Evolutionary conservation across 75 land plant species (phyloP).

Genomic region (Isoetes taiwanensis): DNA sequence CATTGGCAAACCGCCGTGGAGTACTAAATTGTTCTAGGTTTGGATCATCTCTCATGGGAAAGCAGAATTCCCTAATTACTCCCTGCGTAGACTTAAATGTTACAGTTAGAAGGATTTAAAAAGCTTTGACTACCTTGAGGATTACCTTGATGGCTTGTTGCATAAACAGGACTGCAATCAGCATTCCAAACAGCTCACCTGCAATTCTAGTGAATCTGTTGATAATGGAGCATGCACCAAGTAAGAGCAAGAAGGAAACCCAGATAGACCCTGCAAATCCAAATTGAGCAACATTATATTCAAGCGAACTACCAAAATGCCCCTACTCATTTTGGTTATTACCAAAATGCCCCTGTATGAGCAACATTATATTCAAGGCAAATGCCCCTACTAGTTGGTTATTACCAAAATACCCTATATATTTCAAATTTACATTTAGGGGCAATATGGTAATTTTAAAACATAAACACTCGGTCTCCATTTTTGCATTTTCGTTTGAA

Average conservation of each 20-base stretch:
- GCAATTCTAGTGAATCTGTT: constrained; percentile 6
- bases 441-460: too few species aligned
- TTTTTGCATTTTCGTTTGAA: too few species aligned
- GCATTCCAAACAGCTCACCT: constrained; percentile 3
- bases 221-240: constrained; percentile 4
- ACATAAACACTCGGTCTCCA: too few species aligned
- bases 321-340: too few species aligned
- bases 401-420: too few species aligned
- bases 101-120: neutral
- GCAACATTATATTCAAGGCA: too few species aligned
- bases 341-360: too few species aligned
- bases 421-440: too few species aligned
- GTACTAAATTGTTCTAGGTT: neutral
- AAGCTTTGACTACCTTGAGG: neutral
- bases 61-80: neutral
- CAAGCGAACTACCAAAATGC: too few species aligned
- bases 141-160: constrained; percentile 7
- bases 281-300: too few species aligned
- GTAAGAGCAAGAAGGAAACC: neutral
- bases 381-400: too few species aligned
- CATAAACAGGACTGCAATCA: constrained; percentile 2
- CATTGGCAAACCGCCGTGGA: neutral
- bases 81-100: too few species aligned
- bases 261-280: constrained; percentile 1
- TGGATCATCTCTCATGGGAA: constrained; percentile 3